Conservation (phyloP, 768 basidiomycete genomes). For the Mycena venus region DNA sequence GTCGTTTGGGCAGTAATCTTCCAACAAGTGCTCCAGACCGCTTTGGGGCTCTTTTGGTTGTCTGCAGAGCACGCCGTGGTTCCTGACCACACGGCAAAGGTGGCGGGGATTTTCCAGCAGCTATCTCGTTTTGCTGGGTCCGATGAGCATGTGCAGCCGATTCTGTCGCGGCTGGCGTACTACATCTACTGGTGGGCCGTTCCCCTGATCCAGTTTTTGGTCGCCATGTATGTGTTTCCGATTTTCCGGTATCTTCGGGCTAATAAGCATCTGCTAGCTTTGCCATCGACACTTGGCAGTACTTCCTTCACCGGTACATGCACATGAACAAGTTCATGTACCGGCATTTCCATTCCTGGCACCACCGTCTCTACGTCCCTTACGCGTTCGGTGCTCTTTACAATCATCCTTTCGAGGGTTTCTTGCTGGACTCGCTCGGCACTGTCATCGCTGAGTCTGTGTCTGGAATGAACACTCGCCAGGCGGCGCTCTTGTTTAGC, state of each 20-base stretch:
- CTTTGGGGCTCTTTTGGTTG: constrained; percentile 78
- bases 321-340: constrained; percentile 93
- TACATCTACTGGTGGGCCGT: constrained; percentile 95
- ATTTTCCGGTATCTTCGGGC: background rate
- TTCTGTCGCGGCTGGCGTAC: constrained; percentile 60
- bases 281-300: constrained; percentile 97
- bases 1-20: constrained; percentile 87
- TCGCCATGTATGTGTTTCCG: constrained; percentile 82
- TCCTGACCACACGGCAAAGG: constrained; percentile 55
- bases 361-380: constrained; percentile 96
- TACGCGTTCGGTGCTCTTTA: constrained; percentile 98
- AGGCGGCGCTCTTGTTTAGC: constrained; percentile 86
- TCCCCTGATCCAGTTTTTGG: constrained; percentile 77
- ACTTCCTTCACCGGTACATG: constrained; percentile 94
- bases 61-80: constrained; percentile 54
- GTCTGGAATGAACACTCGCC: constrained; percentile 80
- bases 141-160: constrained; percentile 57
- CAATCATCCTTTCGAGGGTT: constrained; percentile 97
- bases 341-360: constrained; percentile 91
- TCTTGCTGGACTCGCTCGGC: constrained; percentile 89
- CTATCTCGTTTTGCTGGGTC: constrained; percentile 55
- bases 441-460: constrained; percentile 81
- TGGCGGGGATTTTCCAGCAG: constrained; percentile 56
- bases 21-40: constrained; percentile 90
- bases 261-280: constrained; percentile 68